phyloP scores from a whole-genome alignment of 2,329 filamentous ascomycete genomes.

The Aspergillus unguis region DNA sequence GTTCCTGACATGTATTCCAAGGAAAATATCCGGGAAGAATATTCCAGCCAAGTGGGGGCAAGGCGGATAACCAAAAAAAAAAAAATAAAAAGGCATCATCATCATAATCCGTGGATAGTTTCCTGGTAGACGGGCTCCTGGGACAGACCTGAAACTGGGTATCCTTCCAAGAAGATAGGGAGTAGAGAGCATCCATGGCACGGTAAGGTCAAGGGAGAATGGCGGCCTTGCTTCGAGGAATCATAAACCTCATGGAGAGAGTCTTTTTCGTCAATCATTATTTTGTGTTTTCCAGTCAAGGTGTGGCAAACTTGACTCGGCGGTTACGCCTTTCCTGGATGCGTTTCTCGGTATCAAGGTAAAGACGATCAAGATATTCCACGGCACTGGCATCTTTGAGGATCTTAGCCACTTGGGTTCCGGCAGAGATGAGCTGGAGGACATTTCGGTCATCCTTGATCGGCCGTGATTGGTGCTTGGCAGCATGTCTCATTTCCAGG shows the following conservation, averaged over 20 bases:
- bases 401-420: slow-evolving; percentile 83
- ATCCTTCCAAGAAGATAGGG: slow-evolving; percentile 1
- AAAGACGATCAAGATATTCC: slow-evolving; percentile 76
- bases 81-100: neutral
- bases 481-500: slow-evolving; percentile 80
- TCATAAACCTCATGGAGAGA: slow-evolving; percentile 11
- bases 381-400: slow-evolving; percentile 79
- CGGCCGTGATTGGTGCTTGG: slow-evolving; percentile 76
- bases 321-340: slow-evolving; percentile 63
- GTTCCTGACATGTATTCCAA: neutral
- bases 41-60: slow-evolving; percentile 5
- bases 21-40: neutral
- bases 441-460: slow-evolving; percentile 88
- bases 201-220: neutral
- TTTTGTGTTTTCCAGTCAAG: slow-evolving; percentile 20
- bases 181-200: neutral
- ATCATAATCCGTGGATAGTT: slow-evolving; percentile 7
- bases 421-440: slow-evolving; percentile 79
- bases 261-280: neutral
- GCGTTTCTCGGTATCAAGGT: slow-evolving; percentile 74
- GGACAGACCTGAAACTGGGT: neutral
- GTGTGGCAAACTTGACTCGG: slow-evolving; percentile 35
- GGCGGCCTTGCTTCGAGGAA: slow-evolving; percentile 12
- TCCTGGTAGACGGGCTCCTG: neutral
- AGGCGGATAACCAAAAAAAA: slow-evolving; percentile 12